Evolutionary conservation across 148 eudicot species (phyloP), one percentile per base, ranked within the genome.

Genomic region (Tetragonia tetragonoides): DNA sequence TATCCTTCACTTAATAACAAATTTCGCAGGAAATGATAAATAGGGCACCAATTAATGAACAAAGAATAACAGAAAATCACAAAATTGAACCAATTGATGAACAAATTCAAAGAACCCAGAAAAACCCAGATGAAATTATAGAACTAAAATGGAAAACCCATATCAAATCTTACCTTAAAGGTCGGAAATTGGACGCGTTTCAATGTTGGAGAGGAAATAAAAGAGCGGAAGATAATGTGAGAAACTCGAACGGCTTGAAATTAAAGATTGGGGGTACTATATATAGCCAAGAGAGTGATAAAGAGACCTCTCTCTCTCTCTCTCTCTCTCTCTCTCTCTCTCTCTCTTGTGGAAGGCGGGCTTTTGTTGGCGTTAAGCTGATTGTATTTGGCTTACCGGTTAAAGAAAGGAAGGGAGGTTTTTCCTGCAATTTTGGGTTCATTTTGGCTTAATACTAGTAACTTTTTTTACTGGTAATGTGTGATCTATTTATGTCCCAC

Each of bases 281-380:
- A 72, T 72, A 79, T 79, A 79, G 70, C 18, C 47, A 16, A 71
- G 41, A n/a, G 64, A 71, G 71, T 51, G 75, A 10, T 64, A n/a
- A 70, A 64, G 66, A 47, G 24, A 60, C 68, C 60, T 70, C 21
- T 34, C 23, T 37, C 34, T 78, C 63, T 78, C 75, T 70, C 60
- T 60, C 15, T 59, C 74, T 18, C 70, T 57, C 61, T 68, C 74
- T 70, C 61, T n/a, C 9, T 49, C 63, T 41, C 1, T 24, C 23
- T 44, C 51, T 4, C 64, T 3, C 7, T n/a, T 28, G 28, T 60
- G 2, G n/a, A 57, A n/a, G 64, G 64, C 64, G 64, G 64, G 64
- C 3, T 20, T 60, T 60, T 60, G 61, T 49, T 7, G 64, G 24
- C n/a, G 64, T 60, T 15, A 28, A 28, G 34, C 18, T 60, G 64